phyloP scores from a whole-genome alignment of 371 early-diverging fungal genomes.

The Mucor plumbeus region DNA sequence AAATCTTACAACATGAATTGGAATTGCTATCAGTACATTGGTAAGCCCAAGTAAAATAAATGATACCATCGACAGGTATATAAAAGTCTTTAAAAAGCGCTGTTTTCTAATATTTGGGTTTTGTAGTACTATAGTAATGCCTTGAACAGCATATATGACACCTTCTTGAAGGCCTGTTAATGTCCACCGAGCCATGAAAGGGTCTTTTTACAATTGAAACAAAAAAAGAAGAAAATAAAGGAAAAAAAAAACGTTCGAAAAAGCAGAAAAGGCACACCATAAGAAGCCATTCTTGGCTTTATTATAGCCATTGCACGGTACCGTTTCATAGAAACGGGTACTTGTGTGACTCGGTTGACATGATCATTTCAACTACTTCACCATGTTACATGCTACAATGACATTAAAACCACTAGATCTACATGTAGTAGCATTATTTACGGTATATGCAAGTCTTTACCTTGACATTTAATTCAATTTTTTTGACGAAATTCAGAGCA shows the following conservation, averaged over 20 bases:
- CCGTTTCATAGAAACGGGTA: background rate
- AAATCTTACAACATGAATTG: conserved; percentile 42
- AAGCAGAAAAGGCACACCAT: background rate
- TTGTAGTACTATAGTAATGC: conserved; percentile 49
- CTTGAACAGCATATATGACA: conserved; percentile 52
- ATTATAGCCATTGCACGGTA: background rate
- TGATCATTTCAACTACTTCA: background rate
- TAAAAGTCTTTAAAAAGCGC: conserved; percentile 52
- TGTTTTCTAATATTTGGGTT: conserved; percentile 59
- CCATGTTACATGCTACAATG: too few species aligned
- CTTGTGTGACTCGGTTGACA: background rate
- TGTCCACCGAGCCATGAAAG: conserved; percentile 50
- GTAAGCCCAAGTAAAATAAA: conserved; percentile 52
- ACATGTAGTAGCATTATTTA: too few species aligned
- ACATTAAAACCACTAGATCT: too few species aligned
- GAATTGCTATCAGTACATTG: conserved; percentile 40
- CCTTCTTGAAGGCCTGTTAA: conserved; percentile 46
- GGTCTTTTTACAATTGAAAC: background rate
- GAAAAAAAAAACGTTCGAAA: background rate
- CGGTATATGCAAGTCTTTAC: too few species aligned
- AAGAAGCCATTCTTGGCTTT: background rate
- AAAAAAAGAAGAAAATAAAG: too few species aligned
- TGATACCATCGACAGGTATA: conserved; percentile 55
- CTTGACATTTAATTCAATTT: too few species aligned
- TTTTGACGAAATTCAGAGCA: background rate